Percentiles rank a stretch among this genome's conserved stretches.
Evolutionary conservation across 495 filamentous ascomycete species (phyloP).

Genomic region (Ramalina intermedia): DNA sequence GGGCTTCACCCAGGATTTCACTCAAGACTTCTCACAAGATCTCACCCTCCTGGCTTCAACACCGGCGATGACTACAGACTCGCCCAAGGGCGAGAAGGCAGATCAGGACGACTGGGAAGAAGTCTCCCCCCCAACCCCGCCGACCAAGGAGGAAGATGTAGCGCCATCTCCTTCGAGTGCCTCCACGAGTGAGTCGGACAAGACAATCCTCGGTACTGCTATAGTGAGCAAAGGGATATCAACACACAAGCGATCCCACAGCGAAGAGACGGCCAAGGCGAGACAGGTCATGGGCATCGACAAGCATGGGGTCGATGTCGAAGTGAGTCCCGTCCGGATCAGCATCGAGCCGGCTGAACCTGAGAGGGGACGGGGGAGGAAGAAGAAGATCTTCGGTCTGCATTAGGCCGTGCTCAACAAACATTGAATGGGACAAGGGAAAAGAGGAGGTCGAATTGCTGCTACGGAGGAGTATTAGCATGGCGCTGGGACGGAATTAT

Average conservation of each 20-base stretch:
- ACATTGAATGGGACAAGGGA: too few species aligned
- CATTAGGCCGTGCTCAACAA: too few species aligned
- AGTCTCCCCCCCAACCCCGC: neutral
- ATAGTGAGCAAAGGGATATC: neutral
- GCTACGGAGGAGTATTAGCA: too few species aligned
- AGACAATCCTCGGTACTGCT: neutral
- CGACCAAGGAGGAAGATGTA: conserved; percentile 1
- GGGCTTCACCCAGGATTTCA: too few species aligned
- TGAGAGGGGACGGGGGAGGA: neutral
- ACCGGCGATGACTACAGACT: neutral
- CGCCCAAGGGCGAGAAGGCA: neutral
- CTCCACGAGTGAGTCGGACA: neutral
- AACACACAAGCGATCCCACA: neutral
- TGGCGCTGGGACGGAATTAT: too few species aligned
- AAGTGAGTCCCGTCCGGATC: neutral
- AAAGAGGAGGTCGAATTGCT: too few species aligned
- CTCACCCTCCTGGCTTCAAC: neutral
- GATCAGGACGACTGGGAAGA: conserved; percentile 1
- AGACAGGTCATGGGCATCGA: conserved; percentile 6
- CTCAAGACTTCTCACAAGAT: too few species aligned
- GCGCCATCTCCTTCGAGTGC: neutral
- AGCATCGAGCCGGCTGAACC: neutral
- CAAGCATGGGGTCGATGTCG: neutral
- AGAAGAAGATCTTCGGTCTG: neutral
- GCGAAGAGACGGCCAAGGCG: conserved; percentile 1